Conservation (phyloP, 106 monocot genomes). For the Platanthera zijinensis region DNA sequence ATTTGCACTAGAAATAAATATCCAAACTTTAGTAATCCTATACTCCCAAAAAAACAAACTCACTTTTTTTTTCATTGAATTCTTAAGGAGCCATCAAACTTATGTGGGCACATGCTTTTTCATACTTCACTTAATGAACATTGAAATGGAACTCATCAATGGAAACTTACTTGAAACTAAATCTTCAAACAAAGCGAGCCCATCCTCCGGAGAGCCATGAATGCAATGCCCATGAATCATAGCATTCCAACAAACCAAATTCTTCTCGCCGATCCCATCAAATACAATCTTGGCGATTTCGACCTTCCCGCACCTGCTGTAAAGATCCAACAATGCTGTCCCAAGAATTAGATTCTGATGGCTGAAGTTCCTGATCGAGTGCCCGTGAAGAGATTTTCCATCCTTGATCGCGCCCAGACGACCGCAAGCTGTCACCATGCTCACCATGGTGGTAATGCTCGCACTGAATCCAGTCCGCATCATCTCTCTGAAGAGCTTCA, state of each 20-base stretch:
- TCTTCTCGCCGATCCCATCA: slow-evolving; percentile 22
- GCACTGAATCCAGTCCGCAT: not conserved
- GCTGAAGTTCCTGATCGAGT: slow-evolving; percentile 15
- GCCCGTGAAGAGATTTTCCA: slow-evolving; percentile 27
- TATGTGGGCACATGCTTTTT: too few relatives aligned
- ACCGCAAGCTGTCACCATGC: slow-evolving; percentile 24
- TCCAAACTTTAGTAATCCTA: too few relatives aligned
- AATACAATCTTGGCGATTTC: slow-evolving; percentile 32
- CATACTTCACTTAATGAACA: not conserved
- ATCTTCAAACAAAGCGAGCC: slow-evolving; percentile 22
- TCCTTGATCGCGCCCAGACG: slow-evolving; percentile 16
- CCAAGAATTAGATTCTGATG: slow-evolving; percentile 26
- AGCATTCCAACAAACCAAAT: slow-evolving; percentile 50
- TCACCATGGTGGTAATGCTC: slow-evolving; percentile 20
- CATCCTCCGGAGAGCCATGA: slow-evolving; percentile 25
- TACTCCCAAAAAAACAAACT: too few relatives aligned
- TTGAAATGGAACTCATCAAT: not conserved
- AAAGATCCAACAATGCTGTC: slow-evolving; percentile 47
- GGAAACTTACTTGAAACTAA: slow-evolving; percentile 18
- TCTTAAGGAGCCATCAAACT: too few relatives aligned
- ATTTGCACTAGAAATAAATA: too few relatives aligned
- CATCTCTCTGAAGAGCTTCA: slow-evolving; percentile 30
- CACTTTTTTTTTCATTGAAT: too few relatives aligned
- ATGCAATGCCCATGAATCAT: slow-evolving; percentile 37
- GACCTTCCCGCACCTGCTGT: slow-evolving; percentile 30